Evolutionary conservation across 1,139 yeast species (phyloP).

Genomic region (Pneumocystis carinii): DNA sequence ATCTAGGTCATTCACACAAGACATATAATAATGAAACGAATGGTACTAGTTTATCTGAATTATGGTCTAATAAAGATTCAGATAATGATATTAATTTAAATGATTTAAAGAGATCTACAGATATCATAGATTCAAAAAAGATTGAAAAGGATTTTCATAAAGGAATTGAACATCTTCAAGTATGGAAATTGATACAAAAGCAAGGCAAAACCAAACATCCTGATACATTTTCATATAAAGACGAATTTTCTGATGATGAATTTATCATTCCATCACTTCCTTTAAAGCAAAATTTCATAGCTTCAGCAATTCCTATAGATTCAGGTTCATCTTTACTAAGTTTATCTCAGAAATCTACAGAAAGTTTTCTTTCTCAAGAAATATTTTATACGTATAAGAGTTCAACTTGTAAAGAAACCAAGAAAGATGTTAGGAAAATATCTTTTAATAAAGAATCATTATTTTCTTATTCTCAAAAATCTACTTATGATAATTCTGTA

Average conservation of each 20-base stretch:
- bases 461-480: not conserved
- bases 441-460: not conserved
- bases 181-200: not conserved
- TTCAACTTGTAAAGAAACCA: not conserved
- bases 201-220: not conserved
- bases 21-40: not conserved
- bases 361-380: not conserved
- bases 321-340: not conserved
- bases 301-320: not conserved
- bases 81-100: not conserved
- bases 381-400: not conserved
- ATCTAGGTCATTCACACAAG: not conserved
- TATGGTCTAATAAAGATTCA: not conserved
- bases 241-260: not conserved
- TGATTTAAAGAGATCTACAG: not conserved
- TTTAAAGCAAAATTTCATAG: not conserved
- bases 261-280: not conserved
- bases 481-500: not conserved
- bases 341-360: not conserved
- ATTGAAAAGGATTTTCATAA: not conserved
- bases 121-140: not conserved
- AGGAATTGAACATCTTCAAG: not conserved
- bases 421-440: not conserved
- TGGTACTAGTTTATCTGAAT: not conserved
- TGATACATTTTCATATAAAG: not conserved